Evolutionary conservation across 2,329 filamentous ascomycete species (phyloP).

Genomic region (Tolypocladium guangdongense): DNA sequence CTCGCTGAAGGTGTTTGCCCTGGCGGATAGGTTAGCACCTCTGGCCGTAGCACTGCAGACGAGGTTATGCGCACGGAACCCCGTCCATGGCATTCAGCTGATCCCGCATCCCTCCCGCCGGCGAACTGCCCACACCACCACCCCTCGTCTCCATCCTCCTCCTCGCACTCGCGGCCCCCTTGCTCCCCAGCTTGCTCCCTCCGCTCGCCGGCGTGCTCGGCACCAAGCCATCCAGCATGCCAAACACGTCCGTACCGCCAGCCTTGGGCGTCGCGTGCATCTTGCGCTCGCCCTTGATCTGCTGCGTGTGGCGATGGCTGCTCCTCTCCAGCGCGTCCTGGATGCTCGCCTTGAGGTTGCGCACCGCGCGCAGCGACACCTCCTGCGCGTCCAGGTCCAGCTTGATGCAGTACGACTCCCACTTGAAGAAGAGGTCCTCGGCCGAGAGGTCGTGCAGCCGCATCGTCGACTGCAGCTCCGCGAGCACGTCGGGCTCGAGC

Average conservation of each 20-base stretch:
- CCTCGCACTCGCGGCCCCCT: constrained; percentile 18
- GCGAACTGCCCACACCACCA: constrained; percentile 18
- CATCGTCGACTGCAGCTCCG: constrained; percentile 77
- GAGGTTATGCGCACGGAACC: constrained; percentile 12
- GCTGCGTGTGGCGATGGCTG: constrained; percentile 46
- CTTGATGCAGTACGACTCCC: constrained; percentile 95
- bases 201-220: constrained; percentile 47
- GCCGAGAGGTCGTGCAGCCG: constrained; percentile 68
- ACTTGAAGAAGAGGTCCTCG: constrained; percentile 94
- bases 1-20: constrained; percentile 49
- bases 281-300: constrained; percentile 53
- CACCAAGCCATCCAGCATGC: constrained; percentile 65
- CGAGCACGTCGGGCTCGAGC: constrained; percentile 66
- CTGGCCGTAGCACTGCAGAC: neutral
- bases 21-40: constrained; percentile 3
- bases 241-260: constrained; percentile 60
- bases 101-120: constrained; percentile 19
- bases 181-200: constrained; percentile 28
- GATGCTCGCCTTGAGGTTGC: constrained; percentile 75
- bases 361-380: constrained; percentile 54
- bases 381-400: constrained; percentile 74
- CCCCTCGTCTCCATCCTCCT: constrained; percentile 19
- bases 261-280: constrained; percentile 52
- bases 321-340: constrained; percentile 73
- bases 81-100: constrained; percentile 21